These are phyloP conservation scores for Trametes elegans DNA, from an alignment of 768 basidiomycete species.

Conservation along the genomic window DNA sequence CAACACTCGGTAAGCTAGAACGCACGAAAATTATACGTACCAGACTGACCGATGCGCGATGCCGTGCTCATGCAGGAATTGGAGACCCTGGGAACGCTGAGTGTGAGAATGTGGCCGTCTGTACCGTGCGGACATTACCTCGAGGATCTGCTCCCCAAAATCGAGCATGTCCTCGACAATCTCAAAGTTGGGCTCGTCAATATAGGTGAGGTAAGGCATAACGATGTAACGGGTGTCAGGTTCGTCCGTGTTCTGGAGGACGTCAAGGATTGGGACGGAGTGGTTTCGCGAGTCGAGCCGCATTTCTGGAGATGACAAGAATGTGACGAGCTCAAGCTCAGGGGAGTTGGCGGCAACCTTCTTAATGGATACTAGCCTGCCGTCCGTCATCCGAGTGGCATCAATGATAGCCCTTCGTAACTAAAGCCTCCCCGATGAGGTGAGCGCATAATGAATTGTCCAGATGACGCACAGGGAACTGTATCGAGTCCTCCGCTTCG, in stretches of 20 bases:
- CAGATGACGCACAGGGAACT: neutral
- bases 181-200: constrained; percentile 15
- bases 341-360: neutral
- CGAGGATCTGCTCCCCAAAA: constrained; percentile 18
- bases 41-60: constrained; percentile 21
- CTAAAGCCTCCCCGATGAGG: neutral
- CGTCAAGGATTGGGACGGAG: constrained; percentile 21
- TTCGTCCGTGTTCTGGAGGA: constrained; percentile 6
- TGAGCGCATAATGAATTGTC: neutral
- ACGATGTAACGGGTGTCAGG: constrained; percentile 16
- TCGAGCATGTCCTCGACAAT: constrained; percentile 22
- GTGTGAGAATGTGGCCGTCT: neutral
- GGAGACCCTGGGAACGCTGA: constrained; percentile 14
- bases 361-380: constrained; percentile 22
- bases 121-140: constrained; percentile 6
- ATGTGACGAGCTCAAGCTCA: constrained; percentile 13
- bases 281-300: constrained; percentile 24
- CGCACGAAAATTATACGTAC: neutral
- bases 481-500: neutral
- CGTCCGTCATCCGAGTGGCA: constrained; percentile 19
- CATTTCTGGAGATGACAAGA: constrained; percentile 11
- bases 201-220: constrained; percentile 22
- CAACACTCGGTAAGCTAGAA: neutral
- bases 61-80: constrained; percentile 21
- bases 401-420: constrained; percentile 8